phyloP scores from a whole-genome alignment of 768 basidiomycete genomes.

The Russula olivacea region DNA sequence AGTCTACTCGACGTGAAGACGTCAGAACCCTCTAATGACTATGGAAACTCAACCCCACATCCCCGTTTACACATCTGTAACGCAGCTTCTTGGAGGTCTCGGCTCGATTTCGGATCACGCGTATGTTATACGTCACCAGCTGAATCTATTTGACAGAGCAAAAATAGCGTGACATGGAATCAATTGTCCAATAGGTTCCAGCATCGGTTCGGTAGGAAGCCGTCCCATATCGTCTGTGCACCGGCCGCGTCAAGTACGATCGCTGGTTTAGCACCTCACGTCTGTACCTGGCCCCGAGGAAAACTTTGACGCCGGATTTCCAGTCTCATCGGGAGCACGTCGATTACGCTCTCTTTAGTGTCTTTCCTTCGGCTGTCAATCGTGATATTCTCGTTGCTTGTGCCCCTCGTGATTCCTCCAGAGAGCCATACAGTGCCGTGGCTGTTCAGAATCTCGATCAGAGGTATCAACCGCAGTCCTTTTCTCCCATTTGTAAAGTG shows the following conservation, averaged over 20 bases:
- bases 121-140: conserved; percentile 11
- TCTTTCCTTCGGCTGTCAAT: conserved; percentile 73
- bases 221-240: conserved; percentile 66
- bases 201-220: conserved; percentile 56
- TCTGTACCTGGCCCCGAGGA: no score
- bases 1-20: not conserved
- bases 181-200: conserved; percentile 53
- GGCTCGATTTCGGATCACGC: conserved; percentile 40
- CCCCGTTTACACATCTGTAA: conserved; percentile 54
- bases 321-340: conserved; percentile 61
- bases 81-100: conserved; percentile 48
- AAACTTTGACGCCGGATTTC: not conserved
- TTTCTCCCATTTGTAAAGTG: conserved; percentile 42
- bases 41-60: conserved; percentile 54
- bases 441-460: conserved; percentile 57
- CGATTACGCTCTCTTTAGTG: conserved; percentile 61
- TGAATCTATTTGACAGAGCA: not conserved
- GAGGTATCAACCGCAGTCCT: conserved; percentile 53
- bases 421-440: no score
- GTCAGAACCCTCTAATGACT: not conserved
- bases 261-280: no score
- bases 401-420: conserved; percentile 37
- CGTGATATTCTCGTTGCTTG: conserved; percentile 58
- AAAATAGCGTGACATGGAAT: conserved; percentile 40
- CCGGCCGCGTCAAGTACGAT: conserved; percentile 70